These are phyloP conservation scores for Lentinula sp. DNA, from an alignment of 768 basidiomycete genomes.

Conservation along the genomic window DNA sequence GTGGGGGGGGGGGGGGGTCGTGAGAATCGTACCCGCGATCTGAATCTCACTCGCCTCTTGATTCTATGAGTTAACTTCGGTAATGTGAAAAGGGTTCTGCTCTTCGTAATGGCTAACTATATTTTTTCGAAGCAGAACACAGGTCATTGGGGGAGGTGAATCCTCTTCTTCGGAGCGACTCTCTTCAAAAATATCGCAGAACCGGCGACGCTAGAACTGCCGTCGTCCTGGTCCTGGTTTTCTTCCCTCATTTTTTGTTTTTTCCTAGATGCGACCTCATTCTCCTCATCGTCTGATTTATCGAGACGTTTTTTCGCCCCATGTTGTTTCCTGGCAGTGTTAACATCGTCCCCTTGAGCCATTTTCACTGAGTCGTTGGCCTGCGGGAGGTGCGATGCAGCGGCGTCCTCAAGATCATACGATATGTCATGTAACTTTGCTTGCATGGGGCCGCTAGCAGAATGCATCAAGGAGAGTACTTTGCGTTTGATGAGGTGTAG, in stretches of 20 bases:
- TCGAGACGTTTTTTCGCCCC: not conserved
- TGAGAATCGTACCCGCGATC: too few relatives aligned
- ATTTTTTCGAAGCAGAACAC: too few relatives aligned
- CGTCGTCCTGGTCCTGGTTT: not conserved
- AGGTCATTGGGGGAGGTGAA: not conserved
- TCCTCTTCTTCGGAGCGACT: not conserved
- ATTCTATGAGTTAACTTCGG: too few relatives aligned
- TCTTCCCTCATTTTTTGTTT: not conserved
- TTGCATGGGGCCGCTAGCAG: not conserved
- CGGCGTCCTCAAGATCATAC: not conserved
- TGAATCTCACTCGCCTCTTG: too few relatives aligned
- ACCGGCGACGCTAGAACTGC: not conserved
- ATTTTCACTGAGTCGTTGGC: not conserved
- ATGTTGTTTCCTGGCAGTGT: too few relatives aligned
- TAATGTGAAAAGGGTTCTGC: too few relatives aligned
- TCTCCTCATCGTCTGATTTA: not conserved
- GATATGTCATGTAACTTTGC: not conserved
- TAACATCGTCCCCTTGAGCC: not conserved
- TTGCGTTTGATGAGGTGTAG: not conserved
- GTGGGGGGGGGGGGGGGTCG: too few relatives aligned
- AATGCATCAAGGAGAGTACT: not conserved
- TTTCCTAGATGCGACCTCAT: not conserved
- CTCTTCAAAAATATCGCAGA: not conserved
- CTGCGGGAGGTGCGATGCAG: not conserved
- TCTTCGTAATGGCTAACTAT: too few relatives aligned